These are phyloP conservation scores for Macrocybe gigantea DNA, from an alignment of 768 basidiomycete genomes.

Conservation along the genomic window DNA sequence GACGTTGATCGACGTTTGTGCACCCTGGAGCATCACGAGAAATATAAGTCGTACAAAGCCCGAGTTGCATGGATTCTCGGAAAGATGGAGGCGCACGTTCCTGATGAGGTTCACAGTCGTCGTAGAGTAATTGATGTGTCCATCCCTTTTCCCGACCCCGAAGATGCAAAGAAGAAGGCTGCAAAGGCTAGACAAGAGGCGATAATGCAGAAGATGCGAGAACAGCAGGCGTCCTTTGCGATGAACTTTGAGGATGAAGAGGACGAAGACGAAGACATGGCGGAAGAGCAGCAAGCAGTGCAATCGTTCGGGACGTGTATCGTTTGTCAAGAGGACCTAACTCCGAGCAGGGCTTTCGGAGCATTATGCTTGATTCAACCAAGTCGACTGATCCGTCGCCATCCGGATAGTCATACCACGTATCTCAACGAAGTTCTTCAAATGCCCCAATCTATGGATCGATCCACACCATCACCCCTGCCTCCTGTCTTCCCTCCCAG, in stretches of 20 bases:
- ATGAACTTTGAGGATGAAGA: constrained; percentile 68
- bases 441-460: constrained; percentile 63
- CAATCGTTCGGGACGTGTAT: constrained; percentile 89
- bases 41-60: constrained; percentile 65
- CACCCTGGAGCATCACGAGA: constrained; percentile 69
- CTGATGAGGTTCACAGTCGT: constrained; percentile 47
- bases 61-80: constrained; percentile 74
- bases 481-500: constrained; percentile 42
- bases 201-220: constrained; percentile 94
- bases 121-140: constrained; percentile 36
- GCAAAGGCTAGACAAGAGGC: constrained; percentile 89
- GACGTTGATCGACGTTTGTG: constrained; percentile 72
- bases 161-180: constrained; percentile 73
- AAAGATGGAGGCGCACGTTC: constrained; percentile 48
- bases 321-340: constrained; percentile 94
- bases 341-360: constrained; percentile 69
- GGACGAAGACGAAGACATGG: constrained; percentile 65
- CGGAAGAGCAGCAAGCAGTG: constrained; percentile 39
- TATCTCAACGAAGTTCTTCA: constrained; percentile 72
- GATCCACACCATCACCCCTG: constrained; percentile 20
- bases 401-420: constrained; percentile 59
- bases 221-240: constrained; percentile 84
- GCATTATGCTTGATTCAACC: constrained; percentile 84
- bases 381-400: constrained; percentile 74
- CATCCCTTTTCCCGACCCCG: constrained; percentile 38